Evolutionary conservation across 1,139 yeast genomes (phyloP), one percentile per base, ranked within the genome.

Genomic region (Nakaseomyces kungkrabaensis): DNA sequence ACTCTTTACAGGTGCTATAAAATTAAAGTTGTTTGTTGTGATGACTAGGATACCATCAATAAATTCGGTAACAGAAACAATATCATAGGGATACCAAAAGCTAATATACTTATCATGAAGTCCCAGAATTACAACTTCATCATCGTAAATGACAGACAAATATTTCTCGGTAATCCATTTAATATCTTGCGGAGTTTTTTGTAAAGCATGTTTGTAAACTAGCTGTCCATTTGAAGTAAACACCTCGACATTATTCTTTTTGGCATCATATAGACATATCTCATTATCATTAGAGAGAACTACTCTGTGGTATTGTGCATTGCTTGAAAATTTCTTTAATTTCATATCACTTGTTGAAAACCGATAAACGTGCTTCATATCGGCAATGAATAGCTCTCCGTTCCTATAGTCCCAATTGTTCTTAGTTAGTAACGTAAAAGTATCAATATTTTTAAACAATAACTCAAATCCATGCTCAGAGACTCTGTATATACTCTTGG

Each of bases 31-130:
- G 5, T 73, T 74, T 5, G 72, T 62, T 0, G 90, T 81, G 17
- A 89, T 61, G 0, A 86, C 75, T 41, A 82, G 77, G 27, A 89
- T 58, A 0, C 97, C 96, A 63, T 89, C 96, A 1, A 71, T 54
- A 53, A 84, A 90, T 0, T 84, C 69, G 37, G 70, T 59, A 1
- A 77, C 57, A 10, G 66, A 61, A 3, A 74, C 67, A 1, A 68
- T 65, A 22, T 68, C 62, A 49, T 73, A 73, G 37, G 73, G 70
- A 52, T 66, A 76, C 57, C 79, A 74, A 43, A 71, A 68, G 7
- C 72, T 57, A 26, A 67, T 62, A 45, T 66, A 69, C 2, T 81
- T 73, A 1, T 81, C 82, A 48, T 79, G 76, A 0, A 95, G 94
- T 0, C 94, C 96, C 37, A 84, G 74, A 11, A 90, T 65, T 52